phyloP scores from a whole-genome alignment of 2,329 filamentous ascomycete genomes.

The Ceratocystis ficicola region DNA sequence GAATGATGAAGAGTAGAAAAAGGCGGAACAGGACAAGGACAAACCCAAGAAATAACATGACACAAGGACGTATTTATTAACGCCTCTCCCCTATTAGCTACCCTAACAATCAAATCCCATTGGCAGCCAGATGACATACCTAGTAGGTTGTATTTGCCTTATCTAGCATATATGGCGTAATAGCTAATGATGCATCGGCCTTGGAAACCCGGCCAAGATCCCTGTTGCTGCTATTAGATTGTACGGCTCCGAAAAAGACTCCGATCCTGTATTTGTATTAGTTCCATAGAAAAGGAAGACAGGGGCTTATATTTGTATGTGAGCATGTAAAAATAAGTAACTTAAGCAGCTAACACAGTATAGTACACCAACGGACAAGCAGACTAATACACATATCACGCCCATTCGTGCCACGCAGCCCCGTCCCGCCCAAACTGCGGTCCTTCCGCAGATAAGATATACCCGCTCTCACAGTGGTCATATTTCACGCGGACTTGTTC shows the following conservation, averaged over 20 bases:
- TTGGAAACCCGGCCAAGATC: background rate
- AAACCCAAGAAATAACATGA: background rate
- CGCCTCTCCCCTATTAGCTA: background rate
- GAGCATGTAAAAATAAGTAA: background rate
- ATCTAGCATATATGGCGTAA: background rate
- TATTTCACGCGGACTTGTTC: slow-evolving; percentile 39
- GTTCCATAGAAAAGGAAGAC: too few species aligned
- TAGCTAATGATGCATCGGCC: background rate
- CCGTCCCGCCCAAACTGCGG: slow-evolving; percentile 32
- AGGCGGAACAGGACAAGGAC: background rate
- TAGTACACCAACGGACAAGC: background rate
- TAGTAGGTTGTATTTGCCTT: background rate
- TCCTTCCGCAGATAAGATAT: slow-evolving; percentile 45
- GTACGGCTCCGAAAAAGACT: background rate
- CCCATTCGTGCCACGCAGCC: slow-evolving; percentile 27
- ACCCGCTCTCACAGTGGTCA: slow-evolving; percentile 42
- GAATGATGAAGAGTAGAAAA: background rate
- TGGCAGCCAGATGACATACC: background rate
- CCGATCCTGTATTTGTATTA: background rate
- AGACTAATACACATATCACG: slow-evolving; percentile 13
- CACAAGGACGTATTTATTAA: background rate
- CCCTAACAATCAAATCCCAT: background rate
- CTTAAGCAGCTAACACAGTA: background rate
- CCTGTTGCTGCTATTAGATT: background rate
- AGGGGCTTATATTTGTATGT: background rate